Evolutionary conservation across 1,284 basidiomycete genomes (phyloP), one percentile per base, ranked within the genome.

Genomic region (Malassezia furfur): DNA sequence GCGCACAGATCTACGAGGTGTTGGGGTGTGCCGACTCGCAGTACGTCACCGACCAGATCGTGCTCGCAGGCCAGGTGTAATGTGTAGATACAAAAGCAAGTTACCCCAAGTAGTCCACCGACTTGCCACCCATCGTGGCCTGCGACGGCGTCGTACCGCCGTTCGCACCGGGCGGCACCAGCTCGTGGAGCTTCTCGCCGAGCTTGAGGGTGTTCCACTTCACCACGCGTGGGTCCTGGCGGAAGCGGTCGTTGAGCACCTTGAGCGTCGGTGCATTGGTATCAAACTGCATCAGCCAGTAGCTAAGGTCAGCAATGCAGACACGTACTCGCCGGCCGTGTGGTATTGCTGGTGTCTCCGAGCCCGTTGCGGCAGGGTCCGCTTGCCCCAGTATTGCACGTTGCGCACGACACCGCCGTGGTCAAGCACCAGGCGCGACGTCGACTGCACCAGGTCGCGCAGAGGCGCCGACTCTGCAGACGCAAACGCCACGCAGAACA

Each of bases 21-120:
- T 77, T 98, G 37, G 93, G 90, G 0, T 96, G 96, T 75, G 87
- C 87, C 17, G 93, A 96, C 72, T 88, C 88, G 34, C 91, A 96
- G 71, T 90, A 96, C 77, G 88, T 96, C 35, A 91, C 94, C 4
- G 93, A 96, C 37, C 67, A 69, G 40, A 61, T 70, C 1, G 69
- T 61, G 10, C 50, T 71, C n/a, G 30, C 54, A n/a, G 12, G 36
- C 30, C 15, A 35, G 19, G 22, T 43, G 48, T 32, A n/a, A 15
- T 21, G 30, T 47, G 17, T 36, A 40, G 12, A 40, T 40, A 22
- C 10, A 45, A 28, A 28, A 28, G 25, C 25, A n/a, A 22, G 22
- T 32, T 44, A 57, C 17, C 51, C 50, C 10, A 57, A 32, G 34
- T 57, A 57, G 43, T 57, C 55, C 10, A 57, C 46, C 5, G 55